These are phyloP conservation scores for Apodospora peruviana DNA, from an alignment of 495 filamentous ascomycete genomes.

Conservation along the genomic window DNA sequence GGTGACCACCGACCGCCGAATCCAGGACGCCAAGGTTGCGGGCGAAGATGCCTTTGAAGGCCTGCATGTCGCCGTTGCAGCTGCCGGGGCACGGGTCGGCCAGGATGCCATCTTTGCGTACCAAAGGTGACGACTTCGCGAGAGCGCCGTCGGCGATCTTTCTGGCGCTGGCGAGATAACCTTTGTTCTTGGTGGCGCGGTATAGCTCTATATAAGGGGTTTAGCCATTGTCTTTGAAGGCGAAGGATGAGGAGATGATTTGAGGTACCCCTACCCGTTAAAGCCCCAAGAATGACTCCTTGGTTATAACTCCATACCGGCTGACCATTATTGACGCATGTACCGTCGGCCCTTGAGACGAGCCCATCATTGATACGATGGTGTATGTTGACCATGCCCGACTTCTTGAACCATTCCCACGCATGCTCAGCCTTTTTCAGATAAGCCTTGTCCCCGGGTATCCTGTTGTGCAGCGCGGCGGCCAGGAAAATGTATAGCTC, in stretches of 20 bases:
- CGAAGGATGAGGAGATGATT: background rate
- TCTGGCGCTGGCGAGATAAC: constrained; percentile 48
- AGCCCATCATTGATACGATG: constrained; percentile 64
- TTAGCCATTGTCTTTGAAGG: background rate
- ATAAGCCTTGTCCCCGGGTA: constrained; percentile 44
- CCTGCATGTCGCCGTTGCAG: constrained; percentile 52
- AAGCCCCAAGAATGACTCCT: constrained; percentile 63
- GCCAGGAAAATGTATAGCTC: constrained; percentile 63
- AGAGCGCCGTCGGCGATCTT: constrained; percentile 48
- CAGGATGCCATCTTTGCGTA: constrained; percentile 42
- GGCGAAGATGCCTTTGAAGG: constrained; percentile 74
- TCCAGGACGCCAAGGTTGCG: constrained; percentile 56
- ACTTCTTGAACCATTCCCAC: constrained; percentile 60
- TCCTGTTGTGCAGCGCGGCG: constrained; percentile 60
- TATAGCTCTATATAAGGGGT: constrained; percentile 16
- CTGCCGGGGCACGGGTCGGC: constrained; percentile 46
- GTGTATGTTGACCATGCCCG: constrained; percentile 57
- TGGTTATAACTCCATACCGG: constrained; percentile 70
- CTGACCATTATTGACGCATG: constrained; percentile 56
- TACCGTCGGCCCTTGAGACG: constrained; percentile 21
- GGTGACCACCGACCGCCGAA: constrained; percentile 33
- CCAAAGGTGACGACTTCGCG: background rate
- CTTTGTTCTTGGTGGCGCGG: constrained; percentile 11
- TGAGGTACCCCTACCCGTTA: constrained; percentile 45
- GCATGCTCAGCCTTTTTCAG: constrained; percentile 46